Conservation (phyloP, 2,329 filamentous ascomycete species). For the Hymenoscyphus occultus region DNA sequence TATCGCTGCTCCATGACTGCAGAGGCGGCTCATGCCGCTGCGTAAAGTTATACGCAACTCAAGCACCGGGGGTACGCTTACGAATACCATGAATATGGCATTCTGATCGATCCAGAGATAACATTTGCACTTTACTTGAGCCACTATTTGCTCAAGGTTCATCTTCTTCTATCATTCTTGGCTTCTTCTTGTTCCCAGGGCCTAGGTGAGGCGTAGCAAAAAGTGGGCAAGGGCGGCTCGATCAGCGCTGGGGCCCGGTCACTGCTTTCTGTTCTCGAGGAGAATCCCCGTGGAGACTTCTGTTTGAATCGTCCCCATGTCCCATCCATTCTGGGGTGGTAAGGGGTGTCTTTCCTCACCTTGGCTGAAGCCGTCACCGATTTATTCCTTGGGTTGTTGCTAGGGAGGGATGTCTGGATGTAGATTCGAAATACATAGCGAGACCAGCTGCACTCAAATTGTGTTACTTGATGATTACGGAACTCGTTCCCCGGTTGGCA, state of each 20-base stretch:
- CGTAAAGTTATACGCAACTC: background rate
- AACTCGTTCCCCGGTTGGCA: background rate
- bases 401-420: background rate
- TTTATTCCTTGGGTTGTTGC: background rate
- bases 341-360: background rate
- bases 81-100: background rate
- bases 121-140: background rate
- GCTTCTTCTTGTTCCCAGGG: background rate
- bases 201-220: background rate
- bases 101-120: background rate
- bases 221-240: background rate
- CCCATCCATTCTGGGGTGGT: background rate
- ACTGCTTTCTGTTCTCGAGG: slow-evolving; percentile 1
- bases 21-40: background rate
- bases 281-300: background rate
- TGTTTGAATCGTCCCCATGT: background rate
- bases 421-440: background rate
- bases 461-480: background rate
- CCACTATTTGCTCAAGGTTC: background rate
- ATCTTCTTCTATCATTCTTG: slow-evolving; percentile 2
- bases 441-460: background rate
- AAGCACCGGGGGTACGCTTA: background rate
- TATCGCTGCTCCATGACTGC: background rate
- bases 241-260: slow-evolving; percentile 5
- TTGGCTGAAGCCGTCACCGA: background rate